Evolutionary conservation across 306 rosid genomes (phyloP).

Genomic region (Myrica gale): DNA sequence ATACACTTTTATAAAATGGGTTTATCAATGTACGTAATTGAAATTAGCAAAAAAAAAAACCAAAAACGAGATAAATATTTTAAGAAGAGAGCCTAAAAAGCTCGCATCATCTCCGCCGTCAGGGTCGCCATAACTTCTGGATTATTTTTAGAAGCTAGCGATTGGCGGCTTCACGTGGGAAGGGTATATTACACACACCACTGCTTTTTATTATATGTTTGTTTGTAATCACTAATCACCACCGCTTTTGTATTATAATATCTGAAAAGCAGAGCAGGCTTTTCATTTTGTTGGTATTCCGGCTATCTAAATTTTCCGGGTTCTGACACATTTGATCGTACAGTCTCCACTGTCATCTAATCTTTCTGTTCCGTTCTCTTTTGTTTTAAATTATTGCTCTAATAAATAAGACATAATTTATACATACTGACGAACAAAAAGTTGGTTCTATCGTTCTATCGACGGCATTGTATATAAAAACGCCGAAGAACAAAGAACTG

Average conservation of each 20-base stretch:
- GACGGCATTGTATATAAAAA: background rate
- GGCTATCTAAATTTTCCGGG: background rate
- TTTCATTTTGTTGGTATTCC: background rate
- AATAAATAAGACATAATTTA: background rate
- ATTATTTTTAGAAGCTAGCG: background rate
- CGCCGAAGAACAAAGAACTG: background rate
- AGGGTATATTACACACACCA: background rate
- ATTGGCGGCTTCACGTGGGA: conserved; percentile 19
- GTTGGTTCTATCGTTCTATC: background rate
- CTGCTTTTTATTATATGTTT: too few species aligned
- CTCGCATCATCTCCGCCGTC: conserved; percentile 15
- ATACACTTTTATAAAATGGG: background rate
- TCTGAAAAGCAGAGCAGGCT: background rate
- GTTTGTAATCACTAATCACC: too few species aligned
- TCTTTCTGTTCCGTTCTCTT: background rate
- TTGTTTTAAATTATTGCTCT: background rate
- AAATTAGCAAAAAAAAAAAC: background rate
- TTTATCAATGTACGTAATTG: background rate
- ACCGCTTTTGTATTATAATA: background rate
- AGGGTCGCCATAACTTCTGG: conserved; percentile 14
- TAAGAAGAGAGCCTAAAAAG: background rate
- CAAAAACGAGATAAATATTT: background rate
- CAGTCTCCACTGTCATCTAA: background rate
- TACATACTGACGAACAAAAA: background rate
- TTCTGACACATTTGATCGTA: background rate